phyloP scores from a whole-genome alignment of 2,329 filamentous ascomycete species.

The Cladophialophora carrionii region DNA sequence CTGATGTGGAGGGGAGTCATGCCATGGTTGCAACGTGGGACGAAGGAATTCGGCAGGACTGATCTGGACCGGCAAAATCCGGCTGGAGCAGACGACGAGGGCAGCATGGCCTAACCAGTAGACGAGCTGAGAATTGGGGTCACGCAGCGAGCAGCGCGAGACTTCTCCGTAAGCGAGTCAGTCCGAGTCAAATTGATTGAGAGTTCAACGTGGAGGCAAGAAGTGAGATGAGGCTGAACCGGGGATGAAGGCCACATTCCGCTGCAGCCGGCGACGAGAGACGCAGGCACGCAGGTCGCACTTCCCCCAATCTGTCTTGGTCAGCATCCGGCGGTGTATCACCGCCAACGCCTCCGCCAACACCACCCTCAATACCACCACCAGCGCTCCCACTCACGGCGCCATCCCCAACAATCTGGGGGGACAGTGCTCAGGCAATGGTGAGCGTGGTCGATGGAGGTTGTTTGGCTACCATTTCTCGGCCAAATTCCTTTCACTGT shows the following conservation, averaged over 20 bases:
- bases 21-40: neutral
- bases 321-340: neutral
- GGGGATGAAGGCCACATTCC: slow-evolving; percentile 1
- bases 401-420: neutral
- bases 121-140: neutral
- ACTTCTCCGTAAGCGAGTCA: neutral
- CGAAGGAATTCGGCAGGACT: neutral
- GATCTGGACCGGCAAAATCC: neutral
- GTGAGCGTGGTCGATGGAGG: neutral
- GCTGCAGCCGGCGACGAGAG: neutral
- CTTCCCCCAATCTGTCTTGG: neutral
- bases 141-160: neutral
- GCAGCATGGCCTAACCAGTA: neutral
- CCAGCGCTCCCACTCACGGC: neutral
- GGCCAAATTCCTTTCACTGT: neutral
- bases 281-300: neutral
- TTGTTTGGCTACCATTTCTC: neutral
- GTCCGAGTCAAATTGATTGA: neutral
- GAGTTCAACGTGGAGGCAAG: neutral
- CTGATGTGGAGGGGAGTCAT: neutral
- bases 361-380: too few relatives aligned
- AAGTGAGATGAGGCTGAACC: slow-evolving; percentile 3
- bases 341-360: neutral
- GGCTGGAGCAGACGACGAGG: neutral
- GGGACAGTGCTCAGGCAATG: neutral